Evolutionary conservation across 768 basidiomycete species (phyloP).

Genomic region (Amanita pallidorosea): DNA sequence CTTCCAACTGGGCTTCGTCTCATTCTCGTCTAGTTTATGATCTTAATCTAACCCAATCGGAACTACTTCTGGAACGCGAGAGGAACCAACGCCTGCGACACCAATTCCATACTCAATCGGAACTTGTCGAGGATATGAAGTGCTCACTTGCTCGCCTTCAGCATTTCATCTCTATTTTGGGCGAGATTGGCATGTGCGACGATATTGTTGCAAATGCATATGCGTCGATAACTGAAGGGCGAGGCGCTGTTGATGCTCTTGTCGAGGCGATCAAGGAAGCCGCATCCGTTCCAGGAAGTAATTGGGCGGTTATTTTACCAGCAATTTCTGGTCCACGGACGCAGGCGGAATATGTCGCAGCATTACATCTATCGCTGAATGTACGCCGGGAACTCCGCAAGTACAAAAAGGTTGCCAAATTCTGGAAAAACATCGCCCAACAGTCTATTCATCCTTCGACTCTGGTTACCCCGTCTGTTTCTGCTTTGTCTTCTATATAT

Average conservation of each 20-base stretch:
- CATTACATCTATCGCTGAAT: conserved; percentile 33
- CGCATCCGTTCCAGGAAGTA: conserved; percentile 22
- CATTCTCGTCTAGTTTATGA: conserved; percentile 3
- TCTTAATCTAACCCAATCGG: background rate
- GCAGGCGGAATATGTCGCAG: conserved; percentile 32
- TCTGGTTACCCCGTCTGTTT: conserved; percentile 28
- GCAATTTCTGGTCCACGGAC: conserved; percentile 23
- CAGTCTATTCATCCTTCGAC: conserved; percentile 13
- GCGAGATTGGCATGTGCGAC: background rate
- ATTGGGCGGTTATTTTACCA: conserved; percentile 32
- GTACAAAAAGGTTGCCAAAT: conserved; percentile 31
- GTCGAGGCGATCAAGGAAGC: conserved; percentile 33
- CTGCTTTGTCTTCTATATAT: conserved; percentile 25
- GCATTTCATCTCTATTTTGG: background rate
- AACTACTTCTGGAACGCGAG: conserved; percentile 1
- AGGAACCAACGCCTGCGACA: background rate
- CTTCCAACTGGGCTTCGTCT: conserved; percentile 1
- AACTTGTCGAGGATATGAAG: background rate
- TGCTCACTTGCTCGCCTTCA: background rate
- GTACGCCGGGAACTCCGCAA: conserved; percentile 32
- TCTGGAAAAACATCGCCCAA: conserved; percentile 34
- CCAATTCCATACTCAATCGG: background rate
- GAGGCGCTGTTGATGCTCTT: conserved; percentile 28
- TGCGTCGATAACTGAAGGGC: conserved; percentile 12
- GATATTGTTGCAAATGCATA: background rate